phyloP scores from a whole-genome alignment of 768 basidiomycete species.

The Sarcodon sp. region DNA sequence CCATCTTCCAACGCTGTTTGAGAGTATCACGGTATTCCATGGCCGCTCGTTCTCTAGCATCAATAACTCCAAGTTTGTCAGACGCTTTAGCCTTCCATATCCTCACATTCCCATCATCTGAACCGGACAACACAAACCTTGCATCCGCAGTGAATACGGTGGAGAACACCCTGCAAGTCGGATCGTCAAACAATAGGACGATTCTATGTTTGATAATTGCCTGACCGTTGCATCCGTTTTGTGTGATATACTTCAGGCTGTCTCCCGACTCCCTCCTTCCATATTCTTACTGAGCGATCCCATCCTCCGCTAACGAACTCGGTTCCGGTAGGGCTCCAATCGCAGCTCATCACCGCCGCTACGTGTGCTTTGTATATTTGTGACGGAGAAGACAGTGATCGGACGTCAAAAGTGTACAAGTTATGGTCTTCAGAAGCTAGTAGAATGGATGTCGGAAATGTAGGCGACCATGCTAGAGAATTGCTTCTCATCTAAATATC shows the following conservation, averaged over 20 bases:
- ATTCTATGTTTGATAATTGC: neutral
- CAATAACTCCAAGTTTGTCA: constrained; percentile 84
- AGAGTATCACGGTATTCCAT: constrained; percentile 89
- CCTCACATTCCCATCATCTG: constrained; percentile 90
- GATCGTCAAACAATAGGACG: neutral
- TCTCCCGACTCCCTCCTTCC: constrained; percentile 77
- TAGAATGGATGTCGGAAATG: constrained; percentile 81
- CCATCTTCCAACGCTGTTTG: constrained; percentile 80
- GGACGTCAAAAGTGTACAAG: constrained; percentile 93
- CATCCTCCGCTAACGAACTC: constrained; percentile 96
- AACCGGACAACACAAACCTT: constrained; percentile 81
- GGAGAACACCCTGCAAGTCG: constrained; percentile 62
- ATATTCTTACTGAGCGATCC: constrained; percentile 90
- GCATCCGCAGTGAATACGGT: constrained; percentile 84
- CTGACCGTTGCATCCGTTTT: constrained; percentile 94
- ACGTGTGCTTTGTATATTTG: constrained; percentile 98
- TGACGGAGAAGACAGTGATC: constrained; percentile 67
- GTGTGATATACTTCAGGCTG: constrained; percentile 91
- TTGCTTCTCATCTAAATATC: constrained; percentile 68
- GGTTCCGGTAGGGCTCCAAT: constrained; percentile 93
- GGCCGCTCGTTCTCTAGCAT: constrained; percentile 79
- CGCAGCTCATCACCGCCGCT: constrained; percentile 91
- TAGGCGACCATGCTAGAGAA: constrained; percentile 89
- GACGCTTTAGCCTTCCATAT: constrained; percentile 93
- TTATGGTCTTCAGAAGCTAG: constrained; percentile 99